A percentile compares a stretch with the other conserved stretches of the same genome.
phyloP scores from a whole-genome alignment of 202 grass and related monocot genomes.

The Carex sylvatica region DNA sequence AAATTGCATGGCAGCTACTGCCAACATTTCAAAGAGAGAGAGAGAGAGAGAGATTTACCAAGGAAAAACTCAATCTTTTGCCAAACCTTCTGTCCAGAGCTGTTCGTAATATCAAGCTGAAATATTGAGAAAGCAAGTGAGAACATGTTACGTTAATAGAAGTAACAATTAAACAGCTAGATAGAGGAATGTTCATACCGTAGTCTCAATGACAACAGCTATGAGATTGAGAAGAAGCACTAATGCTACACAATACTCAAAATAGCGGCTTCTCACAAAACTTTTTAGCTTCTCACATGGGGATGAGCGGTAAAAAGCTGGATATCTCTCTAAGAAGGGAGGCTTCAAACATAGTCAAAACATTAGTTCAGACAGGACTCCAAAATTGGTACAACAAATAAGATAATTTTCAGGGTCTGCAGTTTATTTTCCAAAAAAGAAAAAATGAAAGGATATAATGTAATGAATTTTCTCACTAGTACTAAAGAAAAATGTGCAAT shows the following conservation, averaged over 20 bases:
- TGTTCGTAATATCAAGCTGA: constrained; percentile 97
- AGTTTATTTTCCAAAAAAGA: neutral
- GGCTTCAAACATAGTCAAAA: constrained; percentile 59
- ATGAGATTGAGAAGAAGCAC: constrained; percentile 81
- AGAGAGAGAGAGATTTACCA: constrained; percentile 51
- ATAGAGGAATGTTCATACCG: constrained; percentile 45
- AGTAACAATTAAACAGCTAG: constrained; percentile 18
- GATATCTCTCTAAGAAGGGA: constrained; percentile 81
- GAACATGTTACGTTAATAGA: constrained; percentile 5
- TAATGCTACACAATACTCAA: constrained; percentile 70
- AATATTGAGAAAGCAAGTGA: constrained; percentile 21
- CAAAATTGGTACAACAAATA: neutral
- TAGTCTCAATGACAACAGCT: constrained; percentile 96
- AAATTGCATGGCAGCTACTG: no score
- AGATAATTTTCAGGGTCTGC: neutral
- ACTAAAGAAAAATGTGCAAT: neutral
- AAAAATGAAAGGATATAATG: neutral
- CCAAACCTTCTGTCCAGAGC: constrained; percentile 80
- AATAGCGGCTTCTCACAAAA: constrained; percentile 62
- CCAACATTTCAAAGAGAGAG: no score
- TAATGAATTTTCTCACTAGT: neutral
- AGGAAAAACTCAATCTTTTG: constrained; percentile 93
- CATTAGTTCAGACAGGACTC: neutral
- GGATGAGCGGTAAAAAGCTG: constrained; percentile 70
- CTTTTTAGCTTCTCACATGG: constrained; percentile 59